Percentiles rank a stretch among this genome's conserved stretches.
Conservation (phyloP, 2,329 filamentous ascomycete genomes). For the Allantophomopsis lycopodina region DNA sequence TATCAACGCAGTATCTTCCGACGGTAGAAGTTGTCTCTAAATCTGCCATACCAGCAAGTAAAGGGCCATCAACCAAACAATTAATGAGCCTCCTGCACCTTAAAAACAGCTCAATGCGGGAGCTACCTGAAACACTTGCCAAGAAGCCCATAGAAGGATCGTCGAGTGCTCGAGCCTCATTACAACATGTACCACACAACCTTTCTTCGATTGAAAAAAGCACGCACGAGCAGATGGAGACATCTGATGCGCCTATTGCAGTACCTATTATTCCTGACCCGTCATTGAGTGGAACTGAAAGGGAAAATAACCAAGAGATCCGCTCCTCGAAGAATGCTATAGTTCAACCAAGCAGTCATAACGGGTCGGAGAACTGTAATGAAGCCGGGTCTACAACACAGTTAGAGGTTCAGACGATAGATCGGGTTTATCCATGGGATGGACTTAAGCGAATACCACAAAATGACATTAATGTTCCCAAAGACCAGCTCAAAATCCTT, state of each 20-base stretch:
- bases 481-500: slow-evolving; percentile 34
- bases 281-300: slow-evolving; percentile 8
- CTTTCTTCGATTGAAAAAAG: slow-evolving; percentile 2
- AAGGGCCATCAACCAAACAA: too few species aligned
- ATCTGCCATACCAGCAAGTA: too few species aligned
- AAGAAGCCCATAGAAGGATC: background rate
- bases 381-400: slow-evolving; percentile 4
- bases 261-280: slow-evolving; percentile 2
- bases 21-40: too few species aligned
- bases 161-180: background rate
- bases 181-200: background rate
- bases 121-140: background rate
- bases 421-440: slow-evolving; percentile 13
- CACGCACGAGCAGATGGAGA: background rate
- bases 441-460: slow-evolving; percentile 20
- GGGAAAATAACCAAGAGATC: slow-evolving; percentile 10
- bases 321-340: slow-evolving; percentile 2
- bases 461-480: slow-evolving; percentile 28
- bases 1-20: too few species aligned
- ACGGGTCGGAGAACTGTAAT: background rate
- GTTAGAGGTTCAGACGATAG: background rate
- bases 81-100: too few species aligned
- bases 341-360: slow-evolving; percentile 1
- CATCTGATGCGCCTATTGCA: background rate
- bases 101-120: background rate